These are phyloP conservation scores for Penicillium sp. DNA, from an alignment of 2,329 filamentous ascomycete genomes.

Conservation along the genomic window DNA sequence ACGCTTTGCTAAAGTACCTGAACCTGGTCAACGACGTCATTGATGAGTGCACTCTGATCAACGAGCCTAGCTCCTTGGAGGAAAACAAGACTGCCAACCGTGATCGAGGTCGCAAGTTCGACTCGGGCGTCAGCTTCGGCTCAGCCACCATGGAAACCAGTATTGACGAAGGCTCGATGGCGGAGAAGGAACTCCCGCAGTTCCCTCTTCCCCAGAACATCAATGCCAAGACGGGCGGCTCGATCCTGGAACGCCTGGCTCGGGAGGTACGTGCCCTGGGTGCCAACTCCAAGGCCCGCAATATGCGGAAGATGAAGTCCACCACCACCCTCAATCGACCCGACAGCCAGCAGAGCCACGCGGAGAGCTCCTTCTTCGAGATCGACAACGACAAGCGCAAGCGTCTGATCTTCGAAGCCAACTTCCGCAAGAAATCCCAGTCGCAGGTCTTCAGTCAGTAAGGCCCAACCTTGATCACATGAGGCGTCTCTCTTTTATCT, in stretches of 20 bases:
- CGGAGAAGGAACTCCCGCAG: slow-evolving; percentile 42
- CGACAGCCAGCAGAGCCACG: slow-evolving; percentile 29
- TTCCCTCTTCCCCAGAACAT: slow-evolving; percentile 26
- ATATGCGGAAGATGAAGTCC: slow-evolving; percentile 47
- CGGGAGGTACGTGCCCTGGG: slow-evolving; percentile 52
- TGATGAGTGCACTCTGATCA: slow-evolving; percentile 53
- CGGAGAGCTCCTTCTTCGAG: slow-evolving; percentile 43
- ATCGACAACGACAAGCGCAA: slow-evolving; percentile 47
- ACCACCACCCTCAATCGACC: slow-evolving; percentile 47
- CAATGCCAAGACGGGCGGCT: slow-evolving; percentile 36
- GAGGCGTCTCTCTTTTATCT: background rate
- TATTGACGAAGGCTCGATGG: slow-evolving; percentile 23
- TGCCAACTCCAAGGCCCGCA: slow-evolving; percentile 22
- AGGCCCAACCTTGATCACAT: background rate
- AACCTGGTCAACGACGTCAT: slow-evolving; percentile 56
- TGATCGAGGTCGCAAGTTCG: slow-evolving; percentile 53
- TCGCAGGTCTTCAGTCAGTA: slow-evolving; percentile 20
- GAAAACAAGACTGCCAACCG: slow-evolving; percentile 27
- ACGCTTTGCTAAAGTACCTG: slow-evolving; percentile 55
- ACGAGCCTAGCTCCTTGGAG: slow-evolving; percentile 37
- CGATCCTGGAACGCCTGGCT: slow-evolving; percentile 56
- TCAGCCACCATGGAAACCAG: slow-evolving; percentile 32
- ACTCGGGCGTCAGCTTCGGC: slow-evolving; percentile 60
- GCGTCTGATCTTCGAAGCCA: slow-evolving; percentile 47
- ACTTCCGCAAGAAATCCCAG: slow-evolving; percentile 32